phyloP scores from a whole-genome alignment of 495 filamentous ascomycete species.

The Trichocladium antarcticum region DNA sequence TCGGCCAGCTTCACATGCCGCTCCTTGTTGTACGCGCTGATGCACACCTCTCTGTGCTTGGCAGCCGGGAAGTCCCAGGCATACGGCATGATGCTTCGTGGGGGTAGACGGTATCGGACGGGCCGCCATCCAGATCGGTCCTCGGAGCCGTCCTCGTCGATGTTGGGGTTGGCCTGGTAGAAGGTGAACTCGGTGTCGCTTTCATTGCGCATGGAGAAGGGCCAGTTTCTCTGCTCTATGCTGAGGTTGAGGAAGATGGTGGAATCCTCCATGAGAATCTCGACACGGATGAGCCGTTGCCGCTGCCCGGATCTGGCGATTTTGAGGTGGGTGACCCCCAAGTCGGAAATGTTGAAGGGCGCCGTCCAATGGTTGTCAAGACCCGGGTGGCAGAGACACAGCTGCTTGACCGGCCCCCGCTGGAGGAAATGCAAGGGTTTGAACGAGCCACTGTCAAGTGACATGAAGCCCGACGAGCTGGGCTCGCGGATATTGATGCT shows the following conservation, averaged over 20 bases:
- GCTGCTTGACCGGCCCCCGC: constrained; percentile 66
- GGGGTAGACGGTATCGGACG: constrained; percentile 84
- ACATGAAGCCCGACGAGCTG: constrained; percentile 67
- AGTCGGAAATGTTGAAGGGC: constrained; percentile 89
- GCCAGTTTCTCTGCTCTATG: constrained; percentile 87
- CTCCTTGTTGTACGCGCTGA: constrained; percentile 67
- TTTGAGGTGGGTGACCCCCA: constrained; percentile 87
- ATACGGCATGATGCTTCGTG: constrained; percentile 97
- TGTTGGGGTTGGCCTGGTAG: constrained; percentile 62
- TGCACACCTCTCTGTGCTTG: constrained; percentile 85
- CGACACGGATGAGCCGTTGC: constrained; percentile 76
- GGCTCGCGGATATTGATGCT: constrained; percentile 83
- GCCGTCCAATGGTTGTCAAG: constrained; percentile 97
- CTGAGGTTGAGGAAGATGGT: constrained; percentile 89
- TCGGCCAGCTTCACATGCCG: constrained; percentile 88
- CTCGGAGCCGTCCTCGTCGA: constrained; percentile 73
- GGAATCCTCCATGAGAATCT: constrained; percentile 79
- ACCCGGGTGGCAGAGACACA: constrained; percentile 86
- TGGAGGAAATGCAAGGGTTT: constrained; percentile 81
- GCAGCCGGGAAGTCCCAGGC: constrained; percentile 97
- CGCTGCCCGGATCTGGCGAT: constrained; percentile 80
- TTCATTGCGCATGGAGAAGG: constrained; percentile 96
- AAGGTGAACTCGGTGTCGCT: constrained; percentile 94
- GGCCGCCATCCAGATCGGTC: constrained; percentile 78
- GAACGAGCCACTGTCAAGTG: constrained; percentile 61